These are phyloP conservation scores for Talaromyces stipitatus DNA, from an alignment of 495 filamentous ascomycete species.

Conservation along the genomic window DNA sequence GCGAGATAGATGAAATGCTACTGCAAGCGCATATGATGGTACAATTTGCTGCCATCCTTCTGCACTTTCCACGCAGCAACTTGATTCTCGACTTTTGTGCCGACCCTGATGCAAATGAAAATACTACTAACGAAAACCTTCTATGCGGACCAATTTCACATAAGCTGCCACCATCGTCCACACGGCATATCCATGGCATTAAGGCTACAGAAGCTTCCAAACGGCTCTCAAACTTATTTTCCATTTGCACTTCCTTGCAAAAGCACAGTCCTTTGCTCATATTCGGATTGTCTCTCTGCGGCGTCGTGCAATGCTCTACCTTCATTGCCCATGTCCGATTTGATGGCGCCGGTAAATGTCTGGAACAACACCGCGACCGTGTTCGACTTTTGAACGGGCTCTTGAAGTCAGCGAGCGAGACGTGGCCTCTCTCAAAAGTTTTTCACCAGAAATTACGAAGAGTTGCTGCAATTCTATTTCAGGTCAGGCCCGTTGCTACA, in stretches of 20 bases:
- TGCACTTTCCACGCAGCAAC: constrained; percentile 35
- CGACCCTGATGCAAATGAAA: constrained; percentile 4
- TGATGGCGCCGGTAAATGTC: constrained; percentile 23
- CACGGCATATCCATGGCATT: constrained; percentile 32
- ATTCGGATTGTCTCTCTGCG: constrained; percentile 24
- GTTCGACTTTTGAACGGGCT: constrained; percentile 32
- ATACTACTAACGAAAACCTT: constrained; percentile 12
- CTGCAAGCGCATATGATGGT: constrained; percentile 37
- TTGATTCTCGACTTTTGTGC: constrained; percentile 20
- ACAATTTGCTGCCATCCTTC: constrained; percentile 31
- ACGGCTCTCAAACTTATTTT: constrained; percentile 29
- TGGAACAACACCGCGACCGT: constrained; percentile 35
- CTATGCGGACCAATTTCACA: constrained; percentile 20
- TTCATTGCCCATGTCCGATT: constrained; percentile 17
- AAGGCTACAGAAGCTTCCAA: constrained; percentile 37
- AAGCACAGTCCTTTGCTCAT: constrained; percentile 32
- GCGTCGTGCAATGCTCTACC: constrained; percentile 32
- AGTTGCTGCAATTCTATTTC: background rate
- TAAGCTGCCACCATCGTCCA: constrained; percentile 25
- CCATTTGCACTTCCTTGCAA: constrained; percentile 29
- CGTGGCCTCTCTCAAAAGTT: constrained; percentile 24
- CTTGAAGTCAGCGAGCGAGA: constrained; percentile 26
- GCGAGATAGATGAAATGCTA: constrained; percentile 39
- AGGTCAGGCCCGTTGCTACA: background rate
- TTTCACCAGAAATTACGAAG: background rate